Evolutionary conservation across 768 basidiomycete genomes (phyloP), one percentile per base, ranked within the genome.

Genomic region (Chalciporus sphaerocephalus): DNA sequence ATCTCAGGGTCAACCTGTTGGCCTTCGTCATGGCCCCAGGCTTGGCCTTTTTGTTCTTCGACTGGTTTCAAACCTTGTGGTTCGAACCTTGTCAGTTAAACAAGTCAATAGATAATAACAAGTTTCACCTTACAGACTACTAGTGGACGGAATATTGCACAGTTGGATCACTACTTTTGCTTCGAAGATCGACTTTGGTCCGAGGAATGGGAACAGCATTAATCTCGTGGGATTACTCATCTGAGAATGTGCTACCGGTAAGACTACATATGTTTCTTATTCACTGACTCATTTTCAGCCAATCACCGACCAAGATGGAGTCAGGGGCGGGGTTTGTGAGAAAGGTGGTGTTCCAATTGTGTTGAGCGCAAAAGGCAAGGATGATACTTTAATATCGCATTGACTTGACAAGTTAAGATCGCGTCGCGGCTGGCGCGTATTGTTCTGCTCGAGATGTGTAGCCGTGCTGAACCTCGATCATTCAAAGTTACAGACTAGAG

Each of bases 391-490:
- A 12, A 42, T 53, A 38, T 46, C 8, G 23, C n/a, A n/a, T 22
- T 22, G 13, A 16, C 12, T n/a, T 47, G 38, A 38, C 39, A 43
- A 9, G 36, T 36, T 49, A 40, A 23, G 18, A 17, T 44, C 40
- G 28, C 22, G 10, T 21, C 7, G 21, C 39, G 15, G 34, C 17
- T 41, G 2, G 25, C 42, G 59, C 28, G 15, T 28, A 28, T 13
- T 28, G 10, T 10, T 25, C 24, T 6, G 24, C 24, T 25, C 10
- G 24, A 6, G 24, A 25, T 25, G n/a, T n/a, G n/a, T n/a, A n/a
- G n/a, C n/a, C n/a, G n/a, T n/a, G n/a, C n/a, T n/a, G n/a, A n/a
- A 35, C 58, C 60, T 46, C 57, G 60, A 41, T 62, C 40, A 62
- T 56, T 33, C n/a, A n/a, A n/a, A n/a, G n/a, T n/a, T n/a, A n/a